A percentile compares a stretch with the other conserved stretches of the same genome.
Conservation (phyloP, 208 protist species). For the Trypanosoma brucei region DNA sequence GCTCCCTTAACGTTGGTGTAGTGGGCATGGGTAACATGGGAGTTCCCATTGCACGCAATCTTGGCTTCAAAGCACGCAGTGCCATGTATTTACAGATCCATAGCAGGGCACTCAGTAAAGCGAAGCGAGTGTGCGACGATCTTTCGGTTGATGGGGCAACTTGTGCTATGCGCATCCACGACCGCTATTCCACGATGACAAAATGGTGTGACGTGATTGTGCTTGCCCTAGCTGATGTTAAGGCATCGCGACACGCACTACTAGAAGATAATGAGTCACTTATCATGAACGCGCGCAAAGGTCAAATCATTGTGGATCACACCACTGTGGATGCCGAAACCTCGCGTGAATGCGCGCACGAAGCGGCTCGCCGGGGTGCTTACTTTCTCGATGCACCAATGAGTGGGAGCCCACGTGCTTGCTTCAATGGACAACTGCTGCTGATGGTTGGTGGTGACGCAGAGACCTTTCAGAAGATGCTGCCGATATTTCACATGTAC, state of each 20-base stretch:
- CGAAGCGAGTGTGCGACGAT: conserved; percentile 65
- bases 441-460: conserved; percentile 80
- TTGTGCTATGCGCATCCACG: conserved; percentile 82
- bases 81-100: conserved; percentile 86
- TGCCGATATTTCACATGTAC: conserved; percentile 84
- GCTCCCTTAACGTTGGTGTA: conserved; percentile 84
- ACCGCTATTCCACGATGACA: conserved; percentile 75
- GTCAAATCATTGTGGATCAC: conserved; percentile 88
- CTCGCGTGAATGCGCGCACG: conserved; percentile 57
- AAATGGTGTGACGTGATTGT: conserved; percentile 87
- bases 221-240: conserved; percentile 46
- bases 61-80: conserved; percentile 84
- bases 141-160: conserved; percentile 75
- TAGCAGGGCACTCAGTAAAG: conserved; percentile 62
- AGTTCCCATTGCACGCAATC: conserved; percentile 75
- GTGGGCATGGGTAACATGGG: conserved; percentile 87
- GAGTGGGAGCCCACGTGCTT: conserved; percentile 71
- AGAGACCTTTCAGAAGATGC: conserved; percentile 67
- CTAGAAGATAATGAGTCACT: conserved; percentile 67
- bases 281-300: conserved; percentile 56
- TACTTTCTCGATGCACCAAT: conserved; percentile 84
- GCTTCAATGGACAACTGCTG: conserved; percentile 78
- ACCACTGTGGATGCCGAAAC: conserved; percentile 79
- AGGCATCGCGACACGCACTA: conserved; percentile 46
- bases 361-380: conserved; percentile 59